Evolutionary conservation across 768 basidiomycete genomes (phyloP).

Genomic region (Leucocoprinus birnbaumii): DNA sequence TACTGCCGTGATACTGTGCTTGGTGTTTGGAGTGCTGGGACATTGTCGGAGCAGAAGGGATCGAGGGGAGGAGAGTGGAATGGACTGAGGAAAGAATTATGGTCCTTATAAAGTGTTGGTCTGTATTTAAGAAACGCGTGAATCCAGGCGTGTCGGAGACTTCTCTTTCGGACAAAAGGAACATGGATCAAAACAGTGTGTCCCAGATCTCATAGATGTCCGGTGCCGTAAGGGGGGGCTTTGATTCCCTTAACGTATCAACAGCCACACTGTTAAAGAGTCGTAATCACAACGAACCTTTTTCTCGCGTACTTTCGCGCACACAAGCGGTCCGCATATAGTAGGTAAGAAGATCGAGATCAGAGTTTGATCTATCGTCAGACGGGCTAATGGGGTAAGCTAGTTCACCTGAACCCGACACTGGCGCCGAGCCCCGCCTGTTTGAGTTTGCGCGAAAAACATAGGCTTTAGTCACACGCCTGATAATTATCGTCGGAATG

Average conservation of each 20-base stretch:
- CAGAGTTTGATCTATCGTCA: background rate
- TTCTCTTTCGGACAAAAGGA: slow-evolving; percentile 5
- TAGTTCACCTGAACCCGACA: background rate
- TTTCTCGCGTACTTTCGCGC: background rate
- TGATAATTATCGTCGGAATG: background rate
- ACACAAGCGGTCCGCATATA: background rate
- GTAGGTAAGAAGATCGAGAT: slow-evolving; percentile 2
- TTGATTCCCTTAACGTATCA: background rate
- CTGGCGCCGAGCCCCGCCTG: background rate
- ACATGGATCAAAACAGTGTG: slow-evolving; percentile 10
- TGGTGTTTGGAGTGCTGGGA: background rate
- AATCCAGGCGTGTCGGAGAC: background rate
- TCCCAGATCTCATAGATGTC: slow-evolving; percentile 9
- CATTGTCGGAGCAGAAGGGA: background rate
- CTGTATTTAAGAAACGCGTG: slow-evolving; percentile 4
- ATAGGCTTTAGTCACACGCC: slow-evolving; percentile 2
- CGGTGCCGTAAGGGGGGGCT: slow-evolving; percentile 1
- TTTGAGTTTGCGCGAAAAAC: background rate
- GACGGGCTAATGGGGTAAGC: background rate
- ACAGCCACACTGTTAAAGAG: background rate
- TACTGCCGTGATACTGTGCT: background rate
- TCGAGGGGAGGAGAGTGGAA: background rate
- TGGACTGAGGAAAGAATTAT: background rate
- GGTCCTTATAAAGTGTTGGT: background rate
- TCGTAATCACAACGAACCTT: background rate